Evolutionary conservation across 176 grass and related monocot species (phyloP).

Genomic region (Bolboschoenus planiculmis): DNA sequence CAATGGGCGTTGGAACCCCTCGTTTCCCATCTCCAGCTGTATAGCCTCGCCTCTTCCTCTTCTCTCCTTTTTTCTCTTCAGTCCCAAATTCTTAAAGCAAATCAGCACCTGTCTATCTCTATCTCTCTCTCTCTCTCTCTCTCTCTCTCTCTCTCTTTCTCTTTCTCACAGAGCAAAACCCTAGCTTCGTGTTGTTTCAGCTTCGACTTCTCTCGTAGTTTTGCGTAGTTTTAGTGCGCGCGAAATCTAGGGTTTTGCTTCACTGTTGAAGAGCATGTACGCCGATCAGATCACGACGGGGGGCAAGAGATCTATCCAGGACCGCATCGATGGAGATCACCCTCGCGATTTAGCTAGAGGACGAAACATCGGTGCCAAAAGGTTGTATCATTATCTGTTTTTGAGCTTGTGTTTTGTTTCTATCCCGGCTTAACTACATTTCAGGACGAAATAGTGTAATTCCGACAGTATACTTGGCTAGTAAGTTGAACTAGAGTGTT

Average conservation of each 20-base stretch:
- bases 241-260: constrained; percentile 17
- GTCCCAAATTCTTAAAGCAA: neutral
- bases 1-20: no score
- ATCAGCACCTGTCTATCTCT: neutral
- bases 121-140: neutral
- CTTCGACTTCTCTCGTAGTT: neutral
- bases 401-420: neutral
- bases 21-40: constrained; percentile 2
- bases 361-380: constrained; percentile 19
- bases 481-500: no score
- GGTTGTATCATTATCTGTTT: neutral
- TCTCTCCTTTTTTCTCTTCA: neutral
- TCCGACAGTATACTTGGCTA: neutral
- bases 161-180: neutral
- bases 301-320: constrained; percentile 36
- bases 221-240: neutral
- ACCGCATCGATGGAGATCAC: constrained; percentile 30
- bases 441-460: neutral
- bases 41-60: constrained; percentile 10
- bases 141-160: neutral
- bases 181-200: neutral
- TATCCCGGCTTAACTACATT: neutral
- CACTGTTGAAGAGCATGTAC: constrained; percentile 25
- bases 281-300: constrained; percentile 40
- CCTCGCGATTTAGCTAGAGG: constrained; percentile 11